Evolutionary conservation across 2,329 filamentous ascomycete species (phyloP), one percentile per base, ranked within the genome.

Genomic region (Sporothrix euskadiensis): DNA sequence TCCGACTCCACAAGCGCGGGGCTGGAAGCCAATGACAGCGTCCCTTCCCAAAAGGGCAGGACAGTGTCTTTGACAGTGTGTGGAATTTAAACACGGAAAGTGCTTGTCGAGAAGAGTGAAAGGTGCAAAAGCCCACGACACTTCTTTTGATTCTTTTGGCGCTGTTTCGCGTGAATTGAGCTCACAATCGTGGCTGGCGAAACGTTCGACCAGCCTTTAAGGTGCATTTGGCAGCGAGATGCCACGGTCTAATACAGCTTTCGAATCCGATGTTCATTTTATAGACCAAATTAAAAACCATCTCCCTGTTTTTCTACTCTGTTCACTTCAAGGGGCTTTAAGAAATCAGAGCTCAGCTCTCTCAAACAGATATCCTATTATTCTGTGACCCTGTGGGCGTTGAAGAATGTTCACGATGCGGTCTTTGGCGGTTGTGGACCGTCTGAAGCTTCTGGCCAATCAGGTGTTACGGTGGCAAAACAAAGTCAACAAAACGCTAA

Each of bases 391-490:
- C 57, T 41, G 19, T 3, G 3, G 7, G 1, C 8, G 59, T 44
- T 52, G 44, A 47, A 68, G 41, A 52, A 66, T 66, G 61, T 30
- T 47, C 12, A 22, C 39, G 61, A 47, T 47, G 22, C 9, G 22
- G 44, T 47, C 3, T 54, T 39, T 22, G n/a, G 44, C 30, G 19
- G 54, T 35, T 57, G 54, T 59, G 19, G 10, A 30, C 16, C 52
- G 22, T 41, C 12, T 4, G 35, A 19, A 22, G 8, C 56, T 19
- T 47, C 71, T 59, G 69, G 14, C 74, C 74, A 75, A 73, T 73
- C 69, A 73, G 69, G 69, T 75, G 47, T 75, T 73, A 75, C 49
- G 41, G 56, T 22, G 30, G 16, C 14, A n/a, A 56, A 39, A 66
- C 57, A 71, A 66, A 71, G 41, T 71, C 71, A 71, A 74, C 41